phyloP scores from a whole-genome alignment of 345 rosid genomes.

The Turnera subulata region DNA sequence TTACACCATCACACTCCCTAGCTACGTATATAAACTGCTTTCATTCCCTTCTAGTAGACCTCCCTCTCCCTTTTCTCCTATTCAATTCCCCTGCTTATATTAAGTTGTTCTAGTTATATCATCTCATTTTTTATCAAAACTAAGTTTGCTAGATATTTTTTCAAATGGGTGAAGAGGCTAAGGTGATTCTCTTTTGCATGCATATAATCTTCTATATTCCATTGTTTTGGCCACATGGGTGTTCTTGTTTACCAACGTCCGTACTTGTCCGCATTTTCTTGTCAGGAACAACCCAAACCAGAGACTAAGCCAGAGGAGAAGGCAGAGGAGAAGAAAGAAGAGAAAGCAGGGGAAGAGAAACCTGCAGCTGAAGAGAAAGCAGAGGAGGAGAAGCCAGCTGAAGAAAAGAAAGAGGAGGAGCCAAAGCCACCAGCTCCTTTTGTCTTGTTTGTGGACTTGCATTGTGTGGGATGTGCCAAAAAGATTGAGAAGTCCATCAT shows the following conservation, averaged over 20 bases:
- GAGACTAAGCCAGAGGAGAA: constrained; percentile 42
- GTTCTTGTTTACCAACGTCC: background rate
- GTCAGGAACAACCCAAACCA: constrained; percentile 31
- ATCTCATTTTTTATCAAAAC: background rate
- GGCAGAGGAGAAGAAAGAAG: constrained; percentile 28
- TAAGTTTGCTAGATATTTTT: background rate
- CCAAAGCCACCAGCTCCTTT: constrained; percentile 62
- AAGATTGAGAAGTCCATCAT: constrained; percentile 75
- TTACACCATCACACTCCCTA: background rate
- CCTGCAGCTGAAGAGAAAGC: constrained; percentile 24
- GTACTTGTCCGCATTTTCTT: background rate
- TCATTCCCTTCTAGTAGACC: background rate
- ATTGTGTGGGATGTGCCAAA: constrained; percentile 91
- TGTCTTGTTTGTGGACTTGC: constrained; percentile 72
- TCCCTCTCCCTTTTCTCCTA: background rate
- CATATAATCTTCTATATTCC: background rate
- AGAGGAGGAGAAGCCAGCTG: constrained; percentile 22
- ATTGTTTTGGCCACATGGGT: background rate
- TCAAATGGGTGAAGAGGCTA: background rate
- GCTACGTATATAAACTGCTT: constrained; percentile 11
- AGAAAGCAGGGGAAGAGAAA: constrained; percentile 10
- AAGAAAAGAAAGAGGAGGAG: constrained; percentile 28
- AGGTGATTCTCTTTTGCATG: background rate
- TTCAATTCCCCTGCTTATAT: background rate
- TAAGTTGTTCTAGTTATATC: background rate